phyloP scores from a whole-genome alignment of 768 basidiomycete species.

The Phanerochaete carnosa region DNA sequence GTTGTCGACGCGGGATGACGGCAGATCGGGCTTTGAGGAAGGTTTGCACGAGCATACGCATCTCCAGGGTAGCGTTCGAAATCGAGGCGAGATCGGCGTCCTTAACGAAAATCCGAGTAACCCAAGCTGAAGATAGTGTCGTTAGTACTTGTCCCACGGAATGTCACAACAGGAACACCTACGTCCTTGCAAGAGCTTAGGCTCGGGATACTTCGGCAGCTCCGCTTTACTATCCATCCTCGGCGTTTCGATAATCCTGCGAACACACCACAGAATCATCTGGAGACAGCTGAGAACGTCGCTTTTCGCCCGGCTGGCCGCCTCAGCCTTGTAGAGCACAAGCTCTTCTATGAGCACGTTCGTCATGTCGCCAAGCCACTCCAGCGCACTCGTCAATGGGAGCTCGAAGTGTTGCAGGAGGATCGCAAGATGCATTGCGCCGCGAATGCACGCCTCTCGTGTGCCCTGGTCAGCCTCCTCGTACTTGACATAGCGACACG shows the following conservation, averaged over 20 bases:
- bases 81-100: constrained; percentile 39
- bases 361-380: constrained; percentile 66
- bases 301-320: constrained; percentile 13
- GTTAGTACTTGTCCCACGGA: not conserved
- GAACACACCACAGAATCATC: constrained; percentile 54
- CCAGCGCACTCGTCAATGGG: constrained; percentile 47
- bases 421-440: constrained; percentile 65
- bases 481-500: constrained; percentile 67
- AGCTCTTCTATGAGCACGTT: constrained; percentile 54
- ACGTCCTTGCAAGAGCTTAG: constrained; percentile 54
- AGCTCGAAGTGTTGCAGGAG: constrained; percentile 54
- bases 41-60: constrained; percentile 54
- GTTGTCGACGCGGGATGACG: constrained; percentile 42
- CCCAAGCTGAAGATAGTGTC: constrained; percentile 46
- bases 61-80: constrained; percentile 45
- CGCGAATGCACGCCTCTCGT: constrained; percentile 70
- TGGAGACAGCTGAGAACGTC: constrained; percentile 40
- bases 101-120: constrained; percentile 45
- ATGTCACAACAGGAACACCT: constrained; percentile 18
- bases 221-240: constrained; percentile 34
- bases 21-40: constrained; percentile 57
- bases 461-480: constrained; percentile 58
- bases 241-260: constrained; percentile 44
- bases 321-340: constrained; percentile 25
- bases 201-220: constrained; percentile 56